Percentiles rank a stretch among this genome's conserved stretches.
These are phyloP conservation scores for Aspergillus oerlinghausenensis DNA, from an alignment of 2,329 filamentous ascomycete species.

Conservation along the genomic window DNA sequence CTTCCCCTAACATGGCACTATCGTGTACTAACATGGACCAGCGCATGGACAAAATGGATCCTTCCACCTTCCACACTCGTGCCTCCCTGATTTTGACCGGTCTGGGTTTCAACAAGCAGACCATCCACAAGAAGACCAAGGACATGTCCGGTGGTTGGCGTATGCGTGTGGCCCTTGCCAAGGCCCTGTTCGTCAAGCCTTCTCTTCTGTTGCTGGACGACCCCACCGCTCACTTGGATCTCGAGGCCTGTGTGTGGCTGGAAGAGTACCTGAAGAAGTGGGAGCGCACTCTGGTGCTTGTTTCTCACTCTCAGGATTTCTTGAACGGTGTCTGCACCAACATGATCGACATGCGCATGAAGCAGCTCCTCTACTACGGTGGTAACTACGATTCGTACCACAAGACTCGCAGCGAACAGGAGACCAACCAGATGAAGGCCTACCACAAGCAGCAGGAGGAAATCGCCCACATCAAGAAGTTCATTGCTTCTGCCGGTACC, in stretches of 20 bases:
- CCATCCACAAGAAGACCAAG: constrained; percentile 99
- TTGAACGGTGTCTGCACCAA: constrained; percentile 95
- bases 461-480: constrained; percentile 99
- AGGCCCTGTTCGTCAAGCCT: constrained; percentile 98
- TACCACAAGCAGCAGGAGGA: constrained; percentile 99
- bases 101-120: constrained; percentile 98
- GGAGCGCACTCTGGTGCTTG: constrained; percentile 92
- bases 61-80: constrained; percentile 91
- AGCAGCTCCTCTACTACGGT: constrained; percentile 92
- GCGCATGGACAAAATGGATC: constrained; percentile 99
- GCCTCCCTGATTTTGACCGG: constrained; percentile 95
- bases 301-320: constrained; percentile 98
- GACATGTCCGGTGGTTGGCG: constrained; percentile 99
- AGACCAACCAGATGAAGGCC: constrained; percentile 98
- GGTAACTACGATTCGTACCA: constrained; percentile 99
- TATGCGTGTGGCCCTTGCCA: constrained; percentile 97
- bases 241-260: constrained; percentile 98
- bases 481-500: constrained; percentile 98
- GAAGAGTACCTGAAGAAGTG: constrained; percentile 99
- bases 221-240: constrained; percentile 97
- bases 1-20: background rate
- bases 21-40: constrained; percentile 38
- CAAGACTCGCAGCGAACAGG: constrained; percentile 91
- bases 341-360: constrained; percentile 97
- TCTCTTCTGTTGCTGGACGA: constrained; percentile 94